Evolutionary conservation across 495 filamentous ascomycete genomes (phyloP), one percentile per base, ranked within the genome.

Genomic region (Platismatia glauca): DNA sequence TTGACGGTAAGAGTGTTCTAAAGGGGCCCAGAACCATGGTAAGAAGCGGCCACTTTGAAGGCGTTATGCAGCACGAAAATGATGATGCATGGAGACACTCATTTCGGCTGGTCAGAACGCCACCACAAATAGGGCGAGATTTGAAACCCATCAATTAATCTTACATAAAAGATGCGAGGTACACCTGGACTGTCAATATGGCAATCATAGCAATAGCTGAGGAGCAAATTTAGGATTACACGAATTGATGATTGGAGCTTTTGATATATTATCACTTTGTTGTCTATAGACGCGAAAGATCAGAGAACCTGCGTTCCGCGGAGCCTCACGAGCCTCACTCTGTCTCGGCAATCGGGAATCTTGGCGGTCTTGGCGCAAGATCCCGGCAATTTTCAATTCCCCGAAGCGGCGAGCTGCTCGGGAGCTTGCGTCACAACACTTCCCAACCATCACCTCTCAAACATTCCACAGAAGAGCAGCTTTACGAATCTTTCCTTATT

Each of bases 351-450:
- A 12, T 48, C 22, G 20, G n/a, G 8, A n/a, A 15, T 20, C 48
- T 52, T 52, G 48, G 48, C 48, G 24, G 9, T 48, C 44, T 48
- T 48, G n/a, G n/a, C n/a, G n/a, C n/a, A n/a, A n/a, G n/a, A n/a
- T 44, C 48, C 48, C 48, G 48, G 48, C 15, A 52, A 15, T 29
- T 7, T 41, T 39, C 55, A 57, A 41, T 22, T 57, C 55, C 55
- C 55, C 38, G 34, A 57, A 37, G 33, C 55, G 55, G 38, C 38
- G 34, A 41, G 38, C 24, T 57, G 55, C 24, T 41, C 38, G 55
- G 48, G 24, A 29, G 48, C 48, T 29, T 16, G 48, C 48, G 31
- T 52, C 24, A 48, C 9, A 46, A 59, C 24, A n/a, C 55, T 33
- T 13, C 15, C 34, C 55, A 41, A 38, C 33, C 24, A 34, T 57